Base-by-base conservation (phyloP, 331 rosid species). In the Saraca asoca region DNA sequence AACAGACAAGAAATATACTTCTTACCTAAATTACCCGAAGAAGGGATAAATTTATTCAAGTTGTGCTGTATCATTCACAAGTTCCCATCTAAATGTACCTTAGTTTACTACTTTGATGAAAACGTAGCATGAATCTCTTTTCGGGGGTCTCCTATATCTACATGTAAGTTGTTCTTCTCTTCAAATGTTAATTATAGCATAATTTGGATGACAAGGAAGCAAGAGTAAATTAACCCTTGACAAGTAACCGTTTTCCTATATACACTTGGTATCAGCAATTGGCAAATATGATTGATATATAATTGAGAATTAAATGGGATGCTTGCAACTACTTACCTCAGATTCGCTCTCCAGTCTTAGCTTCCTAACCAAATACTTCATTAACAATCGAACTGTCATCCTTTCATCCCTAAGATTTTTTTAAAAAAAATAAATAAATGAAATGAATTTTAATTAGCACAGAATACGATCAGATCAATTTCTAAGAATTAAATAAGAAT, bases 381-480 rank as follows among this genome's bases (percentile, higher is more conserved):
- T 79, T 41, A 94, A 80, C 85, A 90, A 86, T 73, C 97, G 86
- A 76, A 94, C 90, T 58, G 96, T 88, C 96, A 88, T 94, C 71
- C 79, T 88, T 83, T 94, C 96, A 66, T 94, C 99, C 75, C 99
- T 94, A 86, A 42, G 31, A 24, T 24, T 24, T 24, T 24, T 24
- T 24, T 24, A 24, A 24, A 1, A 24, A 24, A 24, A 24, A 24
- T 1, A 24, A 24, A 24, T 24, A 3, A 24, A 24, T 24, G 31
- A 24, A 24, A 24, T 24, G 31, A 24, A 24, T 24, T 24, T 24
- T 24, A 24, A 24, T 24, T 3, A 24, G 31, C 31, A 24, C 31
- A n/a, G 31, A 24, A 24, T 24, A 3, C 31, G 31, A 24, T 24
- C 31, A 24, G 31, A 24, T 24, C 2, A 3, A 24, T 24, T 24